These are phyloP conservation scores for Talaromyces rugulosus DNA, from an alignment of 2,329 filamentous ascomycete genomes.

Conservation along the genomic window DNA sequence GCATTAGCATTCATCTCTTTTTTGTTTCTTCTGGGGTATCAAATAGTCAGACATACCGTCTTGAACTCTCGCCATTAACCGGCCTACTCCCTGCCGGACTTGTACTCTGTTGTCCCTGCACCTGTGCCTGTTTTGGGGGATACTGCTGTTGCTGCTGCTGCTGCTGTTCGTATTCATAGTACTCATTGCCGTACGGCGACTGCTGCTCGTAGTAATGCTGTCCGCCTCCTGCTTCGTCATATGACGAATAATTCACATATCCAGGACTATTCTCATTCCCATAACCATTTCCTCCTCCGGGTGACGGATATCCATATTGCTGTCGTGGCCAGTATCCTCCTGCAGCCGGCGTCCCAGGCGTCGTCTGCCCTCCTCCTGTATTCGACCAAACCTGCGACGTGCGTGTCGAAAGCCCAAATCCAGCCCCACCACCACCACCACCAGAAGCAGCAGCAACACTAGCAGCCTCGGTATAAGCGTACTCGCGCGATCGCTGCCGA, in stretches of 20 bases:
- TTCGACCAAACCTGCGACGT: conserved; percentile 8
- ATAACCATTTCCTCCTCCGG: neutral
- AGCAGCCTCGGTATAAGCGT: conserved; percentile 9
- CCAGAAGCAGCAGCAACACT: neutral
- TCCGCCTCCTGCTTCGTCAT: neutral
- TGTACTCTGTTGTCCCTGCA: neutral
- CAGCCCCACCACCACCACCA: neutral
- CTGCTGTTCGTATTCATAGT: conserved; percentile 9
- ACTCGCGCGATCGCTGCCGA: conserved; percentile 9
- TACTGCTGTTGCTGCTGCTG: conserved; percentile 3
- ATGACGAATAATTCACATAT: conserved; percentile 7
- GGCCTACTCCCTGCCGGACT: neutral
- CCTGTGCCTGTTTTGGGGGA: neutral
- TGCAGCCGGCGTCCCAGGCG: neutral
- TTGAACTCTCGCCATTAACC: neutral
- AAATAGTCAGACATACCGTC: neutral
- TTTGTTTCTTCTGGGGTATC: neutral
- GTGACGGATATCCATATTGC: neutral
- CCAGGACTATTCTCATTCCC: neutral
- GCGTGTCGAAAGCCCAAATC: neutral
- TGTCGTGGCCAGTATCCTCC: neutral
- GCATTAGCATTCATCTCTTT: neutral
- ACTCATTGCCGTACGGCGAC: conserved; percentile 8
- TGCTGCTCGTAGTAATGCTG: conserved; percentile 8
- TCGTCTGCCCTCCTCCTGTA: neutral